phyloP scores from a whole-genome alignment of 2,329 filamentous ascomycete species.

The Pseudofabraea citricarpa region DNA sequence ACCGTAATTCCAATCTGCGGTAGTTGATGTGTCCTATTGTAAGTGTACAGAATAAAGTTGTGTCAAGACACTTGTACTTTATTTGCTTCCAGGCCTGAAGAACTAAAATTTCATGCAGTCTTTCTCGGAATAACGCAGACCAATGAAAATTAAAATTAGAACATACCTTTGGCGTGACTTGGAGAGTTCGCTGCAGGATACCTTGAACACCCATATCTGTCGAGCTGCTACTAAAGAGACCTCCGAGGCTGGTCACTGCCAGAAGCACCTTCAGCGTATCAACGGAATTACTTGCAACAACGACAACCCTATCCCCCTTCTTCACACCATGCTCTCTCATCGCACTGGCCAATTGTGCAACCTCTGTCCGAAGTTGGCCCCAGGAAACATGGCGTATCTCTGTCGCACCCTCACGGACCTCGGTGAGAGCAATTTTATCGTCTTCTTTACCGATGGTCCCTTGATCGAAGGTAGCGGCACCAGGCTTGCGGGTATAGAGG shows the following conservation, averaged over 20 bases:
- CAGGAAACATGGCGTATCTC: conserved; percentile 58
- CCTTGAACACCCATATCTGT: conserved; percentile 83
- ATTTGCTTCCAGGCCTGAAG: too few relatives aligned
- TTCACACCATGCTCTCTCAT: conserved; percentile 61
- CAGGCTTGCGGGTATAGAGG: conserved; percentile 51
- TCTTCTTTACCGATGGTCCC: conserved; percentile 65
- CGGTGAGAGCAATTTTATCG: conserved; percentile 62
- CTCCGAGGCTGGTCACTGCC: conserved; percentile 66
- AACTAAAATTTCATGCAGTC: not conserved
- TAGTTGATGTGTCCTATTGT: too few relatives aligned
- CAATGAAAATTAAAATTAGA: not conserved
- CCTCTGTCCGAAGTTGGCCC: conserved; percentile 56
- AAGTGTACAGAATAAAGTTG: too few relatives aligned
- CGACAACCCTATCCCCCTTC: conserved; percentile 69
- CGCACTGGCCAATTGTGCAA: conserved; percentile 57
- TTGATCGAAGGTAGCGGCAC: conserved; percentile 37
- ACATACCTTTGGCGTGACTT: conserved; percentile 65
- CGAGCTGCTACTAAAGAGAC: conserved; percentile 68
- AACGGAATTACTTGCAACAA: conserved; percentile 70
- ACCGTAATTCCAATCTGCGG: too few relatives aligned
- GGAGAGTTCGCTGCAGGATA: conserved; percentile 67
- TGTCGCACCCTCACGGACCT: conserved; percentile 63
- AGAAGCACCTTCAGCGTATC: conserved; percentile 70
- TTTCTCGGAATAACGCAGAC: not conserved
- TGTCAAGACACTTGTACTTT: too few relatives aligned